Conservation (phyloP, 2,329 filamentous ascomycete species). For the Sporothrix luriei region DNA sequence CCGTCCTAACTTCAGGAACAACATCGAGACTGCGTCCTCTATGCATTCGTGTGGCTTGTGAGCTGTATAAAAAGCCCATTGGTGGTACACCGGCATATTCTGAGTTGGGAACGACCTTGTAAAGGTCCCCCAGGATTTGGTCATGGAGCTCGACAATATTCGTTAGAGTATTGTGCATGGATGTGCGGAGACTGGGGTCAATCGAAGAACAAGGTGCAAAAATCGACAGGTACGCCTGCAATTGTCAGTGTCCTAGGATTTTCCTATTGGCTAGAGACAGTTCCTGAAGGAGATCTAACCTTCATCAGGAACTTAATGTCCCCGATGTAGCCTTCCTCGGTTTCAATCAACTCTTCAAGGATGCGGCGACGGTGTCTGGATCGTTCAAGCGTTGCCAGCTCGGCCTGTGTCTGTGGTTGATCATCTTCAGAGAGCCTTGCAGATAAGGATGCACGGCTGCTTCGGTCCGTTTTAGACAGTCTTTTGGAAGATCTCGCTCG, state of each 20-base stretch:
- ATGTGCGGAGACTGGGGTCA: conserved; percentile 65
- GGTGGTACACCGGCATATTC: conserved; percentile 57
- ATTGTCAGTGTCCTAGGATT: conserved; percentile 24
- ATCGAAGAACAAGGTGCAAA: conserved; percentile 69
- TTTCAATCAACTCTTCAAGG: conserved; percentile 80
- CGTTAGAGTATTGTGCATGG: conserved; percentile 76
- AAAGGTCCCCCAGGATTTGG: conserved; percentile 73
- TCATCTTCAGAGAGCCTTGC: conserved; percentile 64
- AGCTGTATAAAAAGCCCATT: conserved; percentile 34
- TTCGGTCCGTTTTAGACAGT: conserved; percentile 63
- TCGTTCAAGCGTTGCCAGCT: conserved; percentile 70
- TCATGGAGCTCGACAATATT: conserved; percentile 84
- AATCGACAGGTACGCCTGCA: conserved; percentile 72
- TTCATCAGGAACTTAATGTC: conserved; percentile 86
- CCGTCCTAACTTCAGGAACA: conserved; percentile 48
- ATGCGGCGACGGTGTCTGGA: conserved; percentile 75
- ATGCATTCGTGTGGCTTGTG: conserved; percentile 37
- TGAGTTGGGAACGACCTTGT: conserved; percentile 69
- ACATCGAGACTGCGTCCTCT: conserved; percentile 55
- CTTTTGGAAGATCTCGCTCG: conserved; percentile 57
- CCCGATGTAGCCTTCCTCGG: conserved; percentile 85
- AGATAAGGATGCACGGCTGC: conserved; percentile 63
- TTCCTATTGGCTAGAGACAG: not conserved
- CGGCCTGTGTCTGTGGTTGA: conserved; percentile 51
- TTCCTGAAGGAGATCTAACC: conserved; percentile 57